Evolutionary conservation across 2,329 filamentous ascomycete species (phyloP).

Genomic region (Cryphonectria nitschkei): DNA sequence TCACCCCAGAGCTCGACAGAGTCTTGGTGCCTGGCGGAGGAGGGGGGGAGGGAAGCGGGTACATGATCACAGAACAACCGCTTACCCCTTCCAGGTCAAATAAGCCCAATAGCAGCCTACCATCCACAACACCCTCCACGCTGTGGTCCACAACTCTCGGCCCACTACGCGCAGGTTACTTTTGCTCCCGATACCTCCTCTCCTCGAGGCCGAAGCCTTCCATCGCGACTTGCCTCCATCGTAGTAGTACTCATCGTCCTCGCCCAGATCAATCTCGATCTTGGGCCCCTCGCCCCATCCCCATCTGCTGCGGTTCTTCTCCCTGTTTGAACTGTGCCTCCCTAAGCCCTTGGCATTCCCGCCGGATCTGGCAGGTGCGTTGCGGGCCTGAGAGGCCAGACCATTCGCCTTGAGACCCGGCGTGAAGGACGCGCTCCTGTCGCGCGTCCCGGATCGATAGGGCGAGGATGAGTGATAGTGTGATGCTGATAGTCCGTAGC

Average conservation of each 20-base stretch:
- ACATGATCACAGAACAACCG: background rate
- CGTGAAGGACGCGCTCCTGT: constrained; percentile 33
- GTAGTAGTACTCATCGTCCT: constrained; percentile 49
- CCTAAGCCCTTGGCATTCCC: constrained; percentile 36
- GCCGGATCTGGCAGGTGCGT: constrained; percentile 35
- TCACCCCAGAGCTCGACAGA: background rate
- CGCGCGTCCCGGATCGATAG: constrained; percentile 33
- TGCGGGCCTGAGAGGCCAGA: constrained; percentile 30
- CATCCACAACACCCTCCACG: constrained; percentile 67
- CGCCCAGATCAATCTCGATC: constrained; percentile 56
- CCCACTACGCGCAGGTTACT: constrained; percentile 52
- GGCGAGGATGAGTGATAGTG: constrained; percentile 37
- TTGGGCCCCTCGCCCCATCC: constrained; percentile 44
- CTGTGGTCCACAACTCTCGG: constrained; percentile 63
- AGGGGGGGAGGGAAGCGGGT: background rate
- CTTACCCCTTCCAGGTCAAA: constrained; percentile 65
- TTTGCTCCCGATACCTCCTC: constrained; percentile 30
- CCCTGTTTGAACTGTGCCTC: constrained; percentile 51
- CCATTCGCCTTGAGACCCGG: constrained; percentile 30
- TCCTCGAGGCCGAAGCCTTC: constrained; percentile 34
- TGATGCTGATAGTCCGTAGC: constrained; percentile 40
- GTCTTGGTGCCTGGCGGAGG: background rate
- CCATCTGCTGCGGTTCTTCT: constrained; percentile 25
- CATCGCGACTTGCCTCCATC: constrained; percentile 45
- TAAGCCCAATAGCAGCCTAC: constrained; percentile 68